Conservation (phyloP, 371 early-diverging fungal species). For the Lichtheimia ramosa region DNA sequence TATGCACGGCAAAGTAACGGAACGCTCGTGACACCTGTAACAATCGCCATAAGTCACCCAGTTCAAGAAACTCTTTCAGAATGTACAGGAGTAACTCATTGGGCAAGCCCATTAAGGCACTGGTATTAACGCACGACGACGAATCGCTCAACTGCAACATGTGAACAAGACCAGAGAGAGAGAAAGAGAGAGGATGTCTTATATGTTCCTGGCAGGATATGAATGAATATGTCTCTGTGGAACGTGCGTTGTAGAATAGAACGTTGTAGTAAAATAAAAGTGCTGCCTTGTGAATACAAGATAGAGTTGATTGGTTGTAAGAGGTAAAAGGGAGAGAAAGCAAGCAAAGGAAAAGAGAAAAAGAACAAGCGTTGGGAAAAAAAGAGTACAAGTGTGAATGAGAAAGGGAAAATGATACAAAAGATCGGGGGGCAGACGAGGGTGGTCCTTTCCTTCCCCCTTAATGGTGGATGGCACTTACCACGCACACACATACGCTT, state of each 20-base stretch:
- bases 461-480: too few relatives aligned
- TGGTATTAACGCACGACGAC: conserved; percentile 3
- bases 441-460: too few relatives aligned
- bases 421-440: not conserved
- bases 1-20: conserved; percentile 31
- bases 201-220: not conserved
- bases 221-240: not conserved
- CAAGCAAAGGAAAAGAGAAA: not conserved
- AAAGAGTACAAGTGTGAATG: too few relatives aligned
- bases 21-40: conserved; percentile 29
- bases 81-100: conserved; percentile 43
- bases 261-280: not conserved
- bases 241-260: not conserved
- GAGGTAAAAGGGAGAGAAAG: conserved; percentile 1
- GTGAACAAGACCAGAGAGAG: not conserved
- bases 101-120: conserved; percentile 27
- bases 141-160: not conserved
- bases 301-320: not conserved
- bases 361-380: not conserved
- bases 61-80: conserved; percentile 31
- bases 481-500: too few relatives aligned
- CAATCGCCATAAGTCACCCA: conserved; percentile 39
- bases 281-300: not conserved
- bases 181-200: not conserved
- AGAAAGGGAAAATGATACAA: not conserved